phyloP scores from a whole-genome alignment of 768 basidiomycete species.

The Phaeotremella skinneri region DNA sequence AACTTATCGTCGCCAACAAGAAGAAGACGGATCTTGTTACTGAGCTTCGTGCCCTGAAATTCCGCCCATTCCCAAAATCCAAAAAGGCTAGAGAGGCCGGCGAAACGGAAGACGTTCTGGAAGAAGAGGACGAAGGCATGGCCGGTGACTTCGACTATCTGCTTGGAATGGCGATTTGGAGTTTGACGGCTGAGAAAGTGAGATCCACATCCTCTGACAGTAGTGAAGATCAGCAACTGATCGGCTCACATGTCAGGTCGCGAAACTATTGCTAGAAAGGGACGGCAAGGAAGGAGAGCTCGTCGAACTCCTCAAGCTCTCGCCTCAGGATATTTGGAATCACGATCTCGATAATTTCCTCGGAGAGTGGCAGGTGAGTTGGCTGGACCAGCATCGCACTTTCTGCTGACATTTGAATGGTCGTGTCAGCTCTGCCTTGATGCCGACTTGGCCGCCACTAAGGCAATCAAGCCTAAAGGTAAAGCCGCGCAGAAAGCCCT shows the following conservation, averaged over 20 bases:
- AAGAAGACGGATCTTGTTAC: slow-evolving; percentile 81
- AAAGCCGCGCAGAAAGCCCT: slow-evolving; percentile 55
- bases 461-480: slow-evolving; percentile 59
- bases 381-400: background rate
- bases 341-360: slow-evolving; percentile 80
- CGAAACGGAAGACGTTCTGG: slow-evolving; percentile 63
- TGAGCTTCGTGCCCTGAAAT: slow-evolving; percentile 77
- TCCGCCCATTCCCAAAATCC: slow-evolving; percentile 87
- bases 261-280: slow-evolving; percentile 74
- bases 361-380: slow-evolving; percentile 75
- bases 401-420: background rate
- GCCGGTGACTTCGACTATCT: slow-evolving; percentile 84
- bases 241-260: slow-evolving; percentile 60
- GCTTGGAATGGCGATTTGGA: slow-evolving; percentile 91
- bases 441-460: slow-evolving; percentile 56
- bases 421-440: slow-evolving; percentile 45
- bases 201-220: background rate
- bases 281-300: slow-evolving; percentile 80
- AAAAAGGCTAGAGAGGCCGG: slow-evolving; percentile 65
- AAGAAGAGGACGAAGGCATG: slow-evolving; percentile 56
- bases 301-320: slow-evolving; percentile 68
- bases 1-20: slow-evolving; percentile 78
- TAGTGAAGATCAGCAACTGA: background rate
- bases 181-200: slow-evolving; percentile 89
- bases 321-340: slow-evolving; percentile 84